Evolutionary conservation across 2,329 filamentous ascomycete species (phyloP), one percentile per base, ranked within the genome.

Genomic region (Cladorrhinum sp.): DNA sequence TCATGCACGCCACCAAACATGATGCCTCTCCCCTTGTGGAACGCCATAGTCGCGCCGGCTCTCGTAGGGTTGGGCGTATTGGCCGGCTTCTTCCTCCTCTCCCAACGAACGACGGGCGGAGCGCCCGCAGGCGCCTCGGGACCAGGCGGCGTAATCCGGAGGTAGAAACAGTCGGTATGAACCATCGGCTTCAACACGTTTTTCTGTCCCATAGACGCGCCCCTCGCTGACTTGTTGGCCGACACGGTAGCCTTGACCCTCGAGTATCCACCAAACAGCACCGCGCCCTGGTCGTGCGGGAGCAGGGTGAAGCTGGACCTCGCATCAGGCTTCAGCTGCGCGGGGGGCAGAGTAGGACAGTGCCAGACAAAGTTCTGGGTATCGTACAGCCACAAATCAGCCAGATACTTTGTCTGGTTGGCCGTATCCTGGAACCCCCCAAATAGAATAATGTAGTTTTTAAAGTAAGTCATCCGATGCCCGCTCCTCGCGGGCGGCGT

Each of bases 391-490:
- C 95, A 99, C 36, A 98, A 78, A 73, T 99, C 95, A 41, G 89
- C 87, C 16, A 99, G 78, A 73, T 99, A 99, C 72, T 93, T 96
- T 4, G 93, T 98, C 73, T 93, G 89, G 73, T 96, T 92, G 9
- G 91, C 93, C 0, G 93, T 98, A 73, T 98, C 95, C 76, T 99
- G 95, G 73, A 99, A 99, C 0, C 95, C 95, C 60, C 95, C 95
- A 71, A 96, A 98, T 1, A 99, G 80, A 61, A 99, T 85, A 64
- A 99, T 92, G 75, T 96, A 98, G 72, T 97, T 92, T 78, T 98
- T 98, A 82, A 86, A 98, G 73, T 67, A 93, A 2, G 93, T 96
- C 92, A 99, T 96, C 66, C 93, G 86, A 75, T 97, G 93, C 2
- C 95, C 95, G 73, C 91, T 96, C 66, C 95, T 82, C 2, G 93